Percentiles rank a stretch among this genome's conserved stretches.
Evolutionary conservation across 306 rosid genomes (phyloP).

Genomic region (Pterocarpus macrocarpus): DNA sequence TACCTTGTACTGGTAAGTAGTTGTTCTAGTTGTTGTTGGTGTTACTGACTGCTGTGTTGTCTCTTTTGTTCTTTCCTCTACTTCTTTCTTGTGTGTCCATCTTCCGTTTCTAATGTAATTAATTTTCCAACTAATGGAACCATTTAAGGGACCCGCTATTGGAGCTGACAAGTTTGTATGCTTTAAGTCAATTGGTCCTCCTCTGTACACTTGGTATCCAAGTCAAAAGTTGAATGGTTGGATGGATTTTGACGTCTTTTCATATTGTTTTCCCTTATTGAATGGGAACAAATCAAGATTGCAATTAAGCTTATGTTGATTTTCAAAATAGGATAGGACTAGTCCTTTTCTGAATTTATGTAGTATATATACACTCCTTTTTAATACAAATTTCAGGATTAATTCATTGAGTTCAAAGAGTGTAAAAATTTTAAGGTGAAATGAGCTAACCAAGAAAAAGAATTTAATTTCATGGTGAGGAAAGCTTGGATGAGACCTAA

Average conservation of each 20-base stretch:
- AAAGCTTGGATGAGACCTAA: too few relatives aligned
- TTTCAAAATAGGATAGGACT: not conserved
- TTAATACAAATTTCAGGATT: too few relatives aligned
- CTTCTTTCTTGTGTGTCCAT: constrained; percentile 25
- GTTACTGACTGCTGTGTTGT: not conserved
- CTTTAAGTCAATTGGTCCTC: constrained; percentile 22
- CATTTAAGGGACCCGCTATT: constrained; percentile 32
- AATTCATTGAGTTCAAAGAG: too few relatives aligned
- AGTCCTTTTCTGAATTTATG: not conserved
- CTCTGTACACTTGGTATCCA: not conserved
- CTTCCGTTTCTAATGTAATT: not conserved
- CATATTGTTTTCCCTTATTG: not conserved
- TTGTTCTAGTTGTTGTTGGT: not conserved
- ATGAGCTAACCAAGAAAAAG: too few relatives aligned
- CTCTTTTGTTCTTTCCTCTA: not conserved
- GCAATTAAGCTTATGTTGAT: not conserved
- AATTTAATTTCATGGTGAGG: too few relatives aligned
- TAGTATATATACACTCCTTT: too few relatives aligned
- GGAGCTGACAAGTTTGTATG: not conserved
- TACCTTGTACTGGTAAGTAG: not conserved
- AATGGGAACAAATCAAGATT: not conserved
- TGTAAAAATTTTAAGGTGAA: too few relatives aligned
- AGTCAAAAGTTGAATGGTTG: not conserved
- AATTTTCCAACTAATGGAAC: constrained; percentile 38
- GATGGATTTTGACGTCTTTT: constrained; percentile 5